Evolutionary conservation across 1,284 basidiomycete species (phyloP).

Genomic region (Caloboletus inedulis): DNA sequence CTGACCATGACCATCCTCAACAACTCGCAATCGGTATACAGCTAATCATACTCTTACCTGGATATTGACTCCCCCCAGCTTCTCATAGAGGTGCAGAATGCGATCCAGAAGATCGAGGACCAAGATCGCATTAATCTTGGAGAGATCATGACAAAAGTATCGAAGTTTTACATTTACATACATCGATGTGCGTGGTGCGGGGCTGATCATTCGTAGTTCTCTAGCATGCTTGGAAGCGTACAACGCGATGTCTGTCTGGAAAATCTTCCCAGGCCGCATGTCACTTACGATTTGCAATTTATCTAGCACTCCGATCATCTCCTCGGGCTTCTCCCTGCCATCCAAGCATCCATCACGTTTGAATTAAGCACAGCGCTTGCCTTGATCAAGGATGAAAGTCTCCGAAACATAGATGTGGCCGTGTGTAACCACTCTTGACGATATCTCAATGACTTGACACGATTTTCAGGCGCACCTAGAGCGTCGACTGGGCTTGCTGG

Average conservation of each 20-base stretch:
- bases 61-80: slow-evolving; percentile 22
- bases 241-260: slow-evolving; percentile 24
- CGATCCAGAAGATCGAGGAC: slow-evolving; percentile 21
- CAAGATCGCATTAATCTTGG: slow-evolving; percentile 20
- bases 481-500: slow-evolving; percentile 25
- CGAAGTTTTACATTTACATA: slow-evolving; percentile 1
- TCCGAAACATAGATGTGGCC: slow-evolving; percentile 24
- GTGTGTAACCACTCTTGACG: slow-evolving; percentile 17
- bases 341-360: slow-evolving; percentile 26
- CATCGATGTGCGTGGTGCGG: not conserved
- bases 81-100: slow-evolving; percentile 21
- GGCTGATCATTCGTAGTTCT: slow-evolving; percentile 24
- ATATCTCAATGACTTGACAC: slow-evolving; percentile 7
- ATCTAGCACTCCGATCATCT: slow-evolving; percentile 29
- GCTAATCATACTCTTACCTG: not conserved
- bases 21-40: slow-evolving; percentile 21
- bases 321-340: slow-evolving; percentile 26
- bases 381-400: slow-evolving; percentile 32
- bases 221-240: slow-evolving; percentile 23
- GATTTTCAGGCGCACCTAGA: slow-evolving; percentile 28
- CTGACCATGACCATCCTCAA: slow-evolving; percentile 17
- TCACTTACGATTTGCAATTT: slow-evolving; percentile 4
- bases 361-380: slow-evolving; percentile 26
- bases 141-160: slow-evolving; percentile 27
- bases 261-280: not conserved